Base-by-base conservation (phyloP, 2,329 filamentous ascomycete genomes). In the Sclerotinia sclerotiorum region DNA sequence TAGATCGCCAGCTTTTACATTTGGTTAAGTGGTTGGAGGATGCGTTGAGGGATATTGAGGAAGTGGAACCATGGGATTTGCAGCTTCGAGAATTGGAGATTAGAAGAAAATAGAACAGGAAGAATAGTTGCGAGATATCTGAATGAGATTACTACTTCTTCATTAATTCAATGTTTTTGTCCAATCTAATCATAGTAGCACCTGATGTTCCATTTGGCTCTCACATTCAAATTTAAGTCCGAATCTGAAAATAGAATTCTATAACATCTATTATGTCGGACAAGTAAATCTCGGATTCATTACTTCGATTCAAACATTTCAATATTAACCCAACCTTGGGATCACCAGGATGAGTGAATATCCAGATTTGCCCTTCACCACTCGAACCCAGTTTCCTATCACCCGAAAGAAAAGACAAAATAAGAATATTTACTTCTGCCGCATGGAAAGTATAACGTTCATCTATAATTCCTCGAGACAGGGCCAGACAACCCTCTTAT, bases 1-100 rank as follows among this genome's bases (percentile, higher is more conserved):
- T 76, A 58, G 82, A 83, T 74, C 77, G 74, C 29, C 77, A 79
- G 62, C 72, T 82, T 35, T 73, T 83, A 57, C 77, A 77, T 19
- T 69, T 79, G 51, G 78, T 74, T 17, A 73, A 69, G 56, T 58
- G 69, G 11, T 74, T 79, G 57, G 73, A 76, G 58, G 73, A 74
- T n/a, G 39, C 57, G 13, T 57, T 75, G 42, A 29, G 65, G 11
- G 70, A 74, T 65, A n/a, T 73, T 24, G 69, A 56, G 32, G 58
- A 72, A 29, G 62, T 70, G 21, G 39, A 42, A 42, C 13, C 13
- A 42, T 17, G 5, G 1, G 39, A 17, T 15, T 17, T 17, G 5
- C 13, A 42, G 13, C 39, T 8, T 56, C 19, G 11, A 56, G 19
- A n/a, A 56, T 56, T 56, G 21, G 29, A 32, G 11, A 21, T 7